Evolutionary conservation across 1,284 basidiomycete species (phyloP).

Genomic region (Neonothopanus nambi): DNA sequence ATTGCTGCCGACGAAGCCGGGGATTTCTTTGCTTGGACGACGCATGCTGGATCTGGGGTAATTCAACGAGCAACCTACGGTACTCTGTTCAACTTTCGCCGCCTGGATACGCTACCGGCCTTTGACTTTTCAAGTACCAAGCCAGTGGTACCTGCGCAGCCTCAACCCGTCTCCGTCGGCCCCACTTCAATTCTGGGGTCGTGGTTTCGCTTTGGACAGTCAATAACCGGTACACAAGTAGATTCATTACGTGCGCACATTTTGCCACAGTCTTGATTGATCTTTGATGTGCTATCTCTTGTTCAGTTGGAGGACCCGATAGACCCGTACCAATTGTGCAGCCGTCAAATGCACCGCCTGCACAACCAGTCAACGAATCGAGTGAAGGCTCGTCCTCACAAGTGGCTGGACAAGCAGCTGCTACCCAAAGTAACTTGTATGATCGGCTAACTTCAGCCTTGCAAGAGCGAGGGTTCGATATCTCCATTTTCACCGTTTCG

Average conservation of each 20-base stretch:
- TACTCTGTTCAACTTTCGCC: conserved; percentile 57
- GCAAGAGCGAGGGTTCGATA: conserved; percentile 59
- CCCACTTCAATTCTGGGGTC: conserved; percentile 56
- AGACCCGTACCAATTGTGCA: conserved; percentile 42
- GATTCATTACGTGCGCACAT: conserved; percentile 54
- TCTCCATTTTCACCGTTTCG: conserved; percentile 10
- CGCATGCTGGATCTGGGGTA: conserved; percentile 33
- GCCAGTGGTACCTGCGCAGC: conserved; percentile 49
- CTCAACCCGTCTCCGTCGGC: conserved; percentile 59
- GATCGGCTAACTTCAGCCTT: conserved; percentile 55
- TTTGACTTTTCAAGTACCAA: conserved; percentile 49
- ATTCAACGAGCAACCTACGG: conserved; percentile 48
- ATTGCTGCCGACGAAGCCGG: conserved; percentile 56
- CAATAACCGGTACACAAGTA: conserved; percentile 57
- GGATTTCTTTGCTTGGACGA: conserved; percentile 52
- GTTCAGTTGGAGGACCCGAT: conserved; percentile 62
- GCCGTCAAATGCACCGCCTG: conserved; percentile 12
- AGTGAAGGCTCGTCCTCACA: conserved; percentile 24
- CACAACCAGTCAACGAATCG: conserved; percentile 15
- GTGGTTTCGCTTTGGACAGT: conserved; percentile 48
- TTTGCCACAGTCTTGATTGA: conserved; percentile 2
- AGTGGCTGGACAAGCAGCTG: conserved; percentile 36
- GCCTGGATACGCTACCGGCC: conserved; percentile 48
- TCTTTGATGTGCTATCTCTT: conserved; percentile 2
- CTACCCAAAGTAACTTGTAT: conserved; percentile 43